Evolutionary conservation across 139 green algal genomes (phyloP), one percentile per base, ranked within the genome.

Genomic region (Picochlorum sp.): DNA sequence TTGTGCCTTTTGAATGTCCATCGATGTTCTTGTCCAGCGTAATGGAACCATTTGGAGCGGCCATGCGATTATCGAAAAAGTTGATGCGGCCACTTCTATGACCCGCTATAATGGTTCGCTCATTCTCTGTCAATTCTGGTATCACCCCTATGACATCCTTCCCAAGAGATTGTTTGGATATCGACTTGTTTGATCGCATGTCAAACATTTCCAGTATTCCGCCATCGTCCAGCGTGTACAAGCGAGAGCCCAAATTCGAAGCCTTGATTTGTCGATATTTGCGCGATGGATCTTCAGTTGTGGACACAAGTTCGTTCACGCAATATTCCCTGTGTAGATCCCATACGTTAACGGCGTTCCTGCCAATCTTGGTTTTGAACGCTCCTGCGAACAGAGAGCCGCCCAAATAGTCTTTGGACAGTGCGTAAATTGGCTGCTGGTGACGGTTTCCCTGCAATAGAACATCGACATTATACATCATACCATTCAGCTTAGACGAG

Each of bases 1-100:
- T 73, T 37, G 68, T 73, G 4, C 85, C 81, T 65, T 80, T 83
- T 57, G 49, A 74, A 71, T 95, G 86, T 2, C 87, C 91, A 26
- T 86, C 70, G 56, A 96, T 68, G 54, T 54, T 21, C n/a, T 54
- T 54, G 11, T 26, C 47, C 18, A 21, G 16, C 15, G 47, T 41
- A 41, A 41, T 41, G 8, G 34, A 41, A 20, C n/a, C 47, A 20
- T 54, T 54, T 54, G 47, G 32, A 37, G 38, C 18, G 28, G 20
- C n/a, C 38, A 30, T 16, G 16, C 51, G 74, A 16, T 71, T 80
- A 79, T 7, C 90, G 76, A 58, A 88, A 70, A 93, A 91, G 18
- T 72, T 72, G 47, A 97, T 73, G 47, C 88, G 73, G 4, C 89
- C 90, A 9, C 16, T 23, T 9, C 61, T 64, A 8, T 76, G 76